These are phyloP conservation scores for Coniophora puteana DNA, from an alignment of 1,284 basidiomycete genomes.

Conservation along the genomic window DNA sequence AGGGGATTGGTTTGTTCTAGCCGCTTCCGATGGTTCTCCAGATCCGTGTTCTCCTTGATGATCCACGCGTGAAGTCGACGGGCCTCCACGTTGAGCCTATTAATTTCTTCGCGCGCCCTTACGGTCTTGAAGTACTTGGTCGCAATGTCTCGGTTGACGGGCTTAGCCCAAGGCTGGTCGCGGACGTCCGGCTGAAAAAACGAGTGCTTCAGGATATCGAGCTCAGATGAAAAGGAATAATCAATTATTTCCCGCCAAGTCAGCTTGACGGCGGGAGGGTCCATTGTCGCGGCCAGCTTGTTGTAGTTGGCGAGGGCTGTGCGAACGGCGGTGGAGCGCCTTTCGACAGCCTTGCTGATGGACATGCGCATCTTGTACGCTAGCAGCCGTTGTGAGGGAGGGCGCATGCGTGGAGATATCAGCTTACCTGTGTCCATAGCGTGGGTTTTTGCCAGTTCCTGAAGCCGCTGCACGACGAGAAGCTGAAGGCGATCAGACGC, in stretches of 20 bases:
- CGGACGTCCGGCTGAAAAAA: background rate
- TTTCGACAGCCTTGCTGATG: background rate
- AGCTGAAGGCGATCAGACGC: background rate
- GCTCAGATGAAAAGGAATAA: background rate
- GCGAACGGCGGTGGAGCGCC: background rate
- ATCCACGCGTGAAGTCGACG: background rate
- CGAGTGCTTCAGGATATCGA: conserved; percentile 1
- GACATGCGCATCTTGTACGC: conserved; percentile 1
- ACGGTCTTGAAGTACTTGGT: conserved; percentile 2
- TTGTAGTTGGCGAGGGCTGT: background rate
- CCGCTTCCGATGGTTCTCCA: background rate
- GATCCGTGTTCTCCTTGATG: background rate
- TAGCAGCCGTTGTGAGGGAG: background rate
- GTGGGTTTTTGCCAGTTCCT: background rate
- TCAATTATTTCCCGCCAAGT: background rate
- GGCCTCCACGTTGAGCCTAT: background rate
- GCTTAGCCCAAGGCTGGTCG: background rate
- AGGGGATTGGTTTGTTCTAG: conserved; percentile 1
- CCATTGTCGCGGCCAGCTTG: background rate
- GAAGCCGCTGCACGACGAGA: background rate
- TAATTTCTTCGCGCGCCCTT: background rate
- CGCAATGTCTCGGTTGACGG: background rate
- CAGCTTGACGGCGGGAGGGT: background rate
- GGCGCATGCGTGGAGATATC: background rate
- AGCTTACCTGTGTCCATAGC: background rate